These are phyloP conservation scores for Fistulinella staudtii DNA, from an alignment of 1,284 basidiomycete genomes.

Conservation along the genomic window DNA sequence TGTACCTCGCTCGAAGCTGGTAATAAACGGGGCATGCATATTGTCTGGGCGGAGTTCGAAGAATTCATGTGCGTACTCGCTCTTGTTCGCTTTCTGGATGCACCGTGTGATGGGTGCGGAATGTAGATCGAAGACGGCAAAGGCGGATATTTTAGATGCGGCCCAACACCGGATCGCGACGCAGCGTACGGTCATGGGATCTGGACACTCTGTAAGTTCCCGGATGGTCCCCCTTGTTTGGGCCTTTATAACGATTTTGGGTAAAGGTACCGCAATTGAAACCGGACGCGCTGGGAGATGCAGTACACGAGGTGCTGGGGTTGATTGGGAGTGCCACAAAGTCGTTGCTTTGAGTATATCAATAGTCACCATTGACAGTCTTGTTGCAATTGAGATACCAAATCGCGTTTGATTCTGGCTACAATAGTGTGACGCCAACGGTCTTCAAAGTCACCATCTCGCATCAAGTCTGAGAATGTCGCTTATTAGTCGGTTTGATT, in stretches of 20 bases:
- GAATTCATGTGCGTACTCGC: conserved; percentile 29
- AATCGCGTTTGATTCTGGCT: no score
- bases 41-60: conserved; percentile 31
- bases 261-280: conserved; percentile 28
- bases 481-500: no score
- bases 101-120: background rate
- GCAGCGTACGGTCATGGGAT: conserved; percentile 22
- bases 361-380: no score
- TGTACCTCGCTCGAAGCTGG: conserved; percentile 14
- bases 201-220: conserved; percentile 29
- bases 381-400: no score
- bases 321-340: conserved; percentile 9
- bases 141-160: conserved; percentile 28
- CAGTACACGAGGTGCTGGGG: conserved; percentile 23
- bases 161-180: conserved; percentile 20
- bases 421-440: no score
- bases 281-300: conserved; percentile 28
- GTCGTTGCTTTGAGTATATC: conserved; percentile 20
- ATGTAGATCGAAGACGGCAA: conserved; percentile 24
- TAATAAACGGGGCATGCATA: conserved; percentile 21
- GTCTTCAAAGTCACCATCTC: no score
- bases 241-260: background rate
- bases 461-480: no score
- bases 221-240: background rate
- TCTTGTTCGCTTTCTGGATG: background rate